Evolutionary conservation across 768 basidiomycete genomes (phyloP), one percentile per base, ranked within the genome.

Genomic region (Panaeolus cyanescens): DNA sequence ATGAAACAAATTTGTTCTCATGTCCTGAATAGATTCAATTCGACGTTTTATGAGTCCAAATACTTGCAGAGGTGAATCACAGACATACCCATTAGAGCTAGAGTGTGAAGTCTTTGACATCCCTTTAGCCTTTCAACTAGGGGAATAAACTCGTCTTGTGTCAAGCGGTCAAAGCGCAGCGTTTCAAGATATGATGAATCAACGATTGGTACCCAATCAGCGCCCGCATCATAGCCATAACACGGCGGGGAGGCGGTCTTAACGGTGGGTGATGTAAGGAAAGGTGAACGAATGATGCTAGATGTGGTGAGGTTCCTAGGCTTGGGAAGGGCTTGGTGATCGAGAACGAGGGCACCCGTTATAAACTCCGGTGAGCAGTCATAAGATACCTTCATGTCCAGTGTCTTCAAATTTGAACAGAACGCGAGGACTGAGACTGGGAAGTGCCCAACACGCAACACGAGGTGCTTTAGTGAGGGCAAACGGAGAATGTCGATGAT

Each of bases 311-410:
- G 45, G 45, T 4, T 50, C 25, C 45, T 50, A 28, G 45, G 45
- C 45, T 50, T 50, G 45, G 45, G 45, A 50, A 50, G 45, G 45
- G 45, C 45, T 50, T 13, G 45, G 45, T 50, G 45, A 50, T 50
- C 45, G 45, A 50, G 25, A 5, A 50, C 6, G 19, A 50, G 45
- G 45, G 7, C 22, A 28, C 13, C 22, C 4, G 22, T 0, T 2
- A 50, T 28, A 28, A 50, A 50, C 12, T 50, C 45, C 22, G 45
- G 45, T 9, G 45, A 50, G 25, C 45, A 50, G 15, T 50, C 45
- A 50, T 50, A 50, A 13, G 45, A 50, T 12, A 50, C 45, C 25
- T 50, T 50, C 45, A 50, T 50, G 13, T 50, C 45, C 45, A 50
- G 30, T 13, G 45, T 28, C 45, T 50, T 28, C 45, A 50, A 20